Evolutionary conservation across 768 basidiomycete species (phyloP).

Genomic region (Dictyophora rubrovolvata): DNA sequence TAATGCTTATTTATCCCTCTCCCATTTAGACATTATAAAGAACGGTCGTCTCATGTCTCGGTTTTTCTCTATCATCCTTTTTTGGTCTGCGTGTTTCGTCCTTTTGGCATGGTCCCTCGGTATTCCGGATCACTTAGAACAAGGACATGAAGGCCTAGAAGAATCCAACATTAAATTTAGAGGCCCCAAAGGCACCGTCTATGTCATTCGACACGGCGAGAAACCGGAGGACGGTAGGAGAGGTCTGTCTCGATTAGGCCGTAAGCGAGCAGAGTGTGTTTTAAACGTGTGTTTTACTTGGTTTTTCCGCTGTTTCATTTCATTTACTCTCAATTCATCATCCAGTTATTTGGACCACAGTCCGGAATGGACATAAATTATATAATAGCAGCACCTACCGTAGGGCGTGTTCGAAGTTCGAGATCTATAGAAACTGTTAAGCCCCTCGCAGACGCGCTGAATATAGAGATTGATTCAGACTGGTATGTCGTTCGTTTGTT

Average conservation of each 20-base stretch:
- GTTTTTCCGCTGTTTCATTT: background rate
- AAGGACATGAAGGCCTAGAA: too few species aligned
- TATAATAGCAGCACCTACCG: background rate
- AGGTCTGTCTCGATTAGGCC: background rate
- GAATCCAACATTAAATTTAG: background rate
- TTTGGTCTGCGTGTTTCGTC: too few species aligned
- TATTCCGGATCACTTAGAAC: too few species aligned
- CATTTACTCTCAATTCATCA: background rate
- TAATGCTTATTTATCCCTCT: too few species aligned
- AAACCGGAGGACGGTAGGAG: background rate
- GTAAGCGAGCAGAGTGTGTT: background rate
- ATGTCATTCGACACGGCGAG: background rate
- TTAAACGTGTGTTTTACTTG: background rate
- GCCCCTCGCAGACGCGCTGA: background rate
- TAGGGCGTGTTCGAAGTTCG: background rate
- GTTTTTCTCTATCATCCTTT: too few species aligned
- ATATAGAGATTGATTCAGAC: background rate
- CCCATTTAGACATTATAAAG: too few species aligned
- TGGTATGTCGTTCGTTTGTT: background rate
- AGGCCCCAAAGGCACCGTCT: background rate
- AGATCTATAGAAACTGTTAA: background rate
- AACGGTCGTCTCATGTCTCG: too few species aligned
- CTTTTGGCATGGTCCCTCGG: too few species aligned
- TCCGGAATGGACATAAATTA: background rate
- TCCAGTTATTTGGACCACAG: background rate